These are phyloP conservation scores for Hypoxylon subgilvum DNA, from an alignment of 495 filamentous ascomycete genomes.

Conservation along the genomic window DNA sequence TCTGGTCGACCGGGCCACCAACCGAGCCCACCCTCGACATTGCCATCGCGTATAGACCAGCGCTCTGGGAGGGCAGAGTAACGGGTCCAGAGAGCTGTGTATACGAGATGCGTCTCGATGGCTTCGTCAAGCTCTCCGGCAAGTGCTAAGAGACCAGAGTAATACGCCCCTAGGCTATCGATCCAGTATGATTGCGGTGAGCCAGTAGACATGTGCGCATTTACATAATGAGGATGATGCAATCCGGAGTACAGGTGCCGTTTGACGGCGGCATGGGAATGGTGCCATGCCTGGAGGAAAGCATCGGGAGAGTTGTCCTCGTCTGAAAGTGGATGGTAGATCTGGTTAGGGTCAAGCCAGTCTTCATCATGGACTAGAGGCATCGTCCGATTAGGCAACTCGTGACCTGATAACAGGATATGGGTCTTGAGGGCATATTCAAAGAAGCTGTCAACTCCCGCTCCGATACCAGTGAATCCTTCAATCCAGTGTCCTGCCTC, in stretches of 20 bases:
- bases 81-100: conserved; percentile 90
- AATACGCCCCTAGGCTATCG: conserved; percentile 93
- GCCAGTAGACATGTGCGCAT: conserved; percentile 86
- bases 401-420: conserved; percentile 78
- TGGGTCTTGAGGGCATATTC: conserved; percentile 96
- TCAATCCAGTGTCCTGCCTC: conserved; percentile 90
- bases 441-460: conserved; percentile 96
- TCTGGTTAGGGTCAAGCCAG: conserved; percentile 61
- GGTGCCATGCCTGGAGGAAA: conserved; percentile 84
- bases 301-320: conserved; percentile 73
- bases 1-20: conserved; percentile 97
- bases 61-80: conserved; percentile 92
- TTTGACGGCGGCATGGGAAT: conserved; percentile 82
- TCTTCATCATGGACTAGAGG: conserved; percentile 36
- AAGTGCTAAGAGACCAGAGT: conserved; percentile 85
- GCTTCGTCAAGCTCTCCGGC: conserved; percentile 91
- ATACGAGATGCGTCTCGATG: conserved; percentile 82
- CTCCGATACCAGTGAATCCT: conserved; percentile 87
- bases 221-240: conserved; percentile 86
- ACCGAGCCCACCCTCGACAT: conserved; percentile 81
- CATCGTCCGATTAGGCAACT: conserved; percentile 58
- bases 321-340: conserved; percentile 65
- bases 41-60: conserved; percentile 85
- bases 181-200: conserved; percentile 84
- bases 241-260: conserved; percentile 78